phyloP scores from a whole-genome alignment of 2,329 filamentous ascomycete species.

The Microascus cirrosus region DNA sequence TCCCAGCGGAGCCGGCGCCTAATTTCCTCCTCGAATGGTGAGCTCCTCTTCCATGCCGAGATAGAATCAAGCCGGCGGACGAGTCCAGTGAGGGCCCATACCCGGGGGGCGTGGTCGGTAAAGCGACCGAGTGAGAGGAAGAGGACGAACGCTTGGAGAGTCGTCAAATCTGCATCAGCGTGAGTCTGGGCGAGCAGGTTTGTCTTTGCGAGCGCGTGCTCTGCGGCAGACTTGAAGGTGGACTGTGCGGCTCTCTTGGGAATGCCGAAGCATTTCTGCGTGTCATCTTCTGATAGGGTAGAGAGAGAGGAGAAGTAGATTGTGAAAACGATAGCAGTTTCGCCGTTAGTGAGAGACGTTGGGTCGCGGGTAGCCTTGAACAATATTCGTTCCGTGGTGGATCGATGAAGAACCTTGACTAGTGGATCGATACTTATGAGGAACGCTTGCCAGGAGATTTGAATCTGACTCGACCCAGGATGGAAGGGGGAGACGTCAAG shows the following conservation, averaged over 20 bases:
- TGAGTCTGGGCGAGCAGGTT: not conserved
- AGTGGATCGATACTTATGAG: not conserved
- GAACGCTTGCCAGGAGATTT: not conserved
- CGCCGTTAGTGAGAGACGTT: not conserved
- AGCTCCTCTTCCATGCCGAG: not conserved
- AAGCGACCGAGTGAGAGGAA: not conserved
- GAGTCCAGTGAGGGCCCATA: not conserved
- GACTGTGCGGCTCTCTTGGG: not conserved
- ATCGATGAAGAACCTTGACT: not conserved
- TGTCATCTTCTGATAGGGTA: not conserved
- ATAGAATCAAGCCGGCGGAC: not conserved
- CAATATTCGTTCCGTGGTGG: not conserved
- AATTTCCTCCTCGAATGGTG: not conserved
- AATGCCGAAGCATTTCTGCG: not conserved
- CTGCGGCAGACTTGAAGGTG: not conserved
- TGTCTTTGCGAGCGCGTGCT: not conserved
- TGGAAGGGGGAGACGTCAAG: not conserved
- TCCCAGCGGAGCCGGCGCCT: not conserved
- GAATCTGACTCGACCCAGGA: not conserved
- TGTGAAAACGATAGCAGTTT: not conserved
- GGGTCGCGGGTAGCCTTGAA: not conserved
- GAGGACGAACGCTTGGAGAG: slow-evolving; percentile 1
- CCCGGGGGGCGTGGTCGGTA: not conserved
- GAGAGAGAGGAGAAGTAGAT: slow-evolving; percentile 2
- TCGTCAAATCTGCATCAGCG: not conserved